A percentile compares a stretch with the other conserved stretches of the same genome.
phyloP scores from a whole-genome alignment of 2,329 filamentous ascomycete genomes.

The Paradendryphiella salina region DNA sequence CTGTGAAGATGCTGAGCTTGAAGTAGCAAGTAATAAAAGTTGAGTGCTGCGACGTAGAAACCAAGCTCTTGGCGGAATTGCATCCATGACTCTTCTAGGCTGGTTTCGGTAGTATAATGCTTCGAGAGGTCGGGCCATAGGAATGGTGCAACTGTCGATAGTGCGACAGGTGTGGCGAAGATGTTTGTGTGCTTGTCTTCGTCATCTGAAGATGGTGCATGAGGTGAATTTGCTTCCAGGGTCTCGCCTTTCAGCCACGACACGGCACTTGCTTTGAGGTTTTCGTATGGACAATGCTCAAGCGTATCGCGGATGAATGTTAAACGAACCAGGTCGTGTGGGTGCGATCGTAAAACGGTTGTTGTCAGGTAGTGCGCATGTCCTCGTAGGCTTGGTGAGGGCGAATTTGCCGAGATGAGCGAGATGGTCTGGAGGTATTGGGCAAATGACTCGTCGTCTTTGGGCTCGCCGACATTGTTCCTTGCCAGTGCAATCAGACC shows the following conservation, averaged over 20 bases:
- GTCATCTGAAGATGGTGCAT: constrained; percentile 9
- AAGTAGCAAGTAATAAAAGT: constrained; percentile 62
- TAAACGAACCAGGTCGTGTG: constrained; percentile 56
- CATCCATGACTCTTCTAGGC: constrained; percentile 42
- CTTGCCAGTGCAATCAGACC: constrained; percentile 55
- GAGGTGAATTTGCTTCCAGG: constrained; percentile 50
- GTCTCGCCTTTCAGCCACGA: constrained; percentile 65
- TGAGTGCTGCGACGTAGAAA: constrained; percentile 60
- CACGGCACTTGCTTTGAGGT: constrained; percentile 61
- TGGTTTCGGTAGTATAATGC: constrained; percentile 38
- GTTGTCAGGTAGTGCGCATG: constrained; percentile 55
- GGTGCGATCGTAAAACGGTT: constrained; percentile 57
- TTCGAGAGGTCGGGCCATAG: constrained; percentile 57
- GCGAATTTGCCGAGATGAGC: constrained; percentile 54
- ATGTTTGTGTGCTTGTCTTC: constrained; percentile 36
- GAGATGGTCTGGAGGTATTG: constrained; percentile 57
- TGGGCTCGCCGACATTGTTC: constrained; percentile 51
- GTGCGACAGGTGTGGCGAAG: constrained; percentile 54
- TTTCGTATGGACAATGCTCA: constrained; percentile 58
- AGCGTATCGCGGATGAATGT: constrained; percentile 60
- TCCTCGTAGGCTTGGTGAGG: constrained; percentile 53
- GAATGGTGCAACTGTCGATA: constrained; percentile 54
- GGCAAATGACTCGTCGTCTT: constrained; percentile 56
- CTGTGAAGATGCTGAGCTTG: constrained; percentile 54
- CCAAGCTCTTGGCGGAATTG: constrained; percentile 57